Percentiles rank a stretch among this genome's conserved stretches.
Conservation (phyloP, 2,329 filamentous ascomycete species). For the Podosphaera aphanis region DNA sequence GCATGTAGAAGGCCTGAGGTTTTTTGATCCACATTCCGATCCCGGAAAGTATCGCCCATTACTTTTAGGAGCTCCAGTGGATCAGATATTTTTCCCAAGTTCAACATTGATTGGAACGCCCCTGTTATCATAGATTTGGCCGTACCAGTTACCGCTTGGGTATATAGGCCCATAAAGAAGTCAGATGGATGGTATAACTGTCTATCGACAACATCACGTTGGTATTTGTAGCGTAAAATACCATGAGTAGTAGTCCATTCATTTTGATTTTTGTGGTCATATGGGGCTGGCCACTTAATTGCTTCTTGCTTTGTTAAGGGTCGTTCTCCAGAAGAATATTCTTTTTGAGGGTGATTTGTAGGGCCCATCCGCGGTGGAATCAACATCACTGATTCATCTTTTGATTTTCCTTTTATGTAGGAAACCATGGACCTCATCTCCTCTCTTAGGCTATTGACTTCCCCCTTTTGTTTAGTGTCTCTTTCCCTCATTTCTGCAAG, state of each 20-base stretch:
- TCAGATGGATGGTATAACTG: not conserved
- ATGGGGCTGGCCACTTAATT: not conserved
- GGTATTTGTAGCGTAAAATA: not conserved
- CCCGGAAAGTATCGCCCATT: not conserved
- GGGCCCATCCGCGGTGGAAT: too few relatives aligned
- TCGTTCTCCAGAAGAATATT: too few relatives aligned
- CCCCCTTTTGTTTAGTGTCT: too few relatives aligned
- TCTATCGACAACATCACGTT: not conserved
- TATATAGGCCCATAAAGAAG: not conserved
- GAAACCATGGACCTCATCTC: too few relatives aligned
- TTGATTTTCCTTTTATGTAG: too few relatives aligned
- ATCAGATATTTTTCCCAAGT: not conserved
- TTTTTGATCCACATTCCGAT: not conserved
- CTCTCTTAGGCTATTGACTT: too few relatives aligned
- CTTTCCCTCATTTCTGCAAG: too few relatives aligned
- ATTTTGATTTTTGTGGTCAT: not conserved
- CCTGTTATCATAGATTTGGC: not conserved
- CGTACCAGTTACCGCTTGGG: not conserved
- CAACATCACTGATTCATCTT: too few relatives aligned
- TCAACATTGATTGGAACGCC: not conserved
- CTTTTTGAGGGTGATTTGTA: too few relatives aligned
- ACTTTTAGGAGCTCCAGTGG: not conserved
- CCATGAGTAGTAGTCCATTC: not conserved
- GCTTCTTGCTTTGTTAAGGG: not conserved
- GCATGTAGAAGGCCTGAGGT: not conserved